These are phyloP conservation scores for Phellopilus nigrolimitatus DNA, from an alignment of 1,284 basidiomycete genomes.

Conservation along the genomic window DNA sequence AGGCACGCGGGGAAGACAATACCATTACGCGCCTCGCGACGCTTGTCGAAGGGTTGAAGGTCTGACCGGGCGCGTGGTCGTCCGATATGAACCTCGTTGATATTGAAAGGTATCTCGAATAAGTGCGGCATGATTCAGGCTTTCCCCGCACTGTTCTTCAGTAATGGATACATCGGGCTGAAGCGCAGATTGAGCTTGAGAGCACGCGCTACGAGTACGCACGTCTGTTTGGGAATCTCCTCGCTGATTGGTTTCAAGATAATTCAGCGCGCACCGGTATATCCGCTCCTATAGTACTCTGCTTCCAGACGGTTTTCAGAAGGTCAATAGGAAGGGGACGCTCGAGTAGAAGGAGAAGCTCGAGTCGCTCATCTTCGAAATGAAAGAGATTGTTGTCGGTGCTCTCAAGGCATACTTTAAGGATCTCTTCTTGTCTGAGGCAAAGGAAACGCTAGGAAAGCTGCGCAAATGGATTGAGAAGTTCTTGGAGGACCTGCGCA, in stretches of 20 bases:
- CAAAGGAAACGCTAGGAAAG: too few species aligned
- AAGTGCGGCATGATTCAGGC: conserved; percentile 8
- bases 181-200: conserved; percentile 16
- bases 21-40: not conserved
- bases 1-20: not conserved
- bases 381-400: too few species aligned
- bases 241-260: conserved; percentile 16
- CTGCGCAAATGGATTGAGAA: conserved; percentile 26
- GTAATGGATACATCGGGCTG: conserved; percentile 11
- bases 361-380: too few species aligned
- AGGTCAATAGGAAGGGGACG: too few species aligned
- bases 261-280: too few species aligned
- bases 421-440: too few species aligned
- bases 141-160: conserved; percentile 8
- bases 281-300: too few species aligned
- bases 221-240: too few species aligned
- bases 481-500: conserved; percentile 27
- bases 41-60: conserved; percentile 13
- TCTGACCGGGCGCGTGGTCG: conserved; percentile 15
- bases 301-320: not conserved
- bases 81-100: too few species aligned
- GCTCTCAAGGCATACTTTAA: too few species aligned
- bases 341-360: too few species aligned
- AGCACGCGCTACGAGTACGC: too few species aligned
- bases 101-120: conserved; percentile 14